A percentile compares a stretch with the other conserved stretches of the same genome.
These are phyloP conservation scores for Hymenoscyphus fructigenus DNA, from an alignment of 2,329 filamentous ascomycete genomes.

Conservation along the genomic window DNA sequence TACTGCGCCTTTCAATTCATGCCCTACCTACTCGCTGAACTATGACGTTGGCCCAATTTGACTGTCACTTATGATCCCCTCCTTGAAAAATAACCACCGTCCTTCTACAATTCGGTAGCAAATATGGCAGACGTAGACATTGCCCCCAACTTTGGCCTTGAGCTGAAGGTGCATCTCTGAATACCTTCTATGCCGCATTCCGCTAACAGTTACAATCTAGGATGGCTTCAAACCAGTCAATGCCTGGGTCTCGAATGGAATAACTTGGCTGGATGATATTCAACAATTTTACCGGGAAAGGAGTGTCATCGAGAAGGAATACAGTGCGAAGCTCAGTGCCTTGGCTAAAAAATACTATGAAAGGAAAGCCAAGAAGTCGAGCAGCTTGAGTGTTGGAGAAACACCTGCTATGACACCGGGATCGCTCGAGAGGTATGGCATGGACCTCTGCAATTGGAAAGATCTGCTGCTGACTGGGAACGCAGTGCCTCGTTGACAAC, in stretches of 20 bases:
- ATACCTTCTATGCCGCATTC: background rate
- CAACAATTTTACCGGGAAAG: conserved; percentile 97
- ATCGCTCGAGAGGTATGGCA: conserved; percentile 77
- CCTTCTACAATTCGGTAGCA: conserved; percentile 12
- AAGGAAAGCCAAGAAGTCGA: conserved; percentile 89
- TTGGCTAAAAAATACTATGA: conserved; percentile 97
- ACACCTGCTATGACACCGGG: conserved; percentile 90
- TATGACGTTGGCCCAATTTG: conserved; percentile 8
- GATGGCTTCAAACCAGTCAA: conserved; percentile 97
- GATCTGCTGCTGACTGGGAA: conserved; percentile 19
- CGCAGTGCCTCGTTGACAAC: conserved; percentile 87
- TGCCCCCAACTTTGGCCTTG: conserved; percentile 84
- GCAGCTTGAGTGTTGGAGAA: conserved; percentile 87
- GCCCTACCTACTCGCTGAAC: background rate
- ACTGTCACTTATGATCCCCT: conserved; percentile 25
- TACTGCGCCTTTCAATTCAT: conserved; percentile 8
- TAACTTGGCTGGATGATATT: conserved; percentile 93
- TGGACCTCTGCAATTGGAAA: background rate
- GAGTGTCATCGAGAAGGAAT: conserved; percentile 93
- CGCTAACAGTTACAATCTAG: conserved; percentile 46
- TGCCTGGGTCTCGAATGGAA: conserved; percentile 84
- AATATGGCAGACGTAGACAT: conserved; percentile 79
- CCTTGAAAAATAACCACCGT: conserved; percentile 6
- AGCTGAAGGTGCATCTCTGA: conserved; percentile 72
- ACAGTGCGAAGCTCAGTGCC: conserved; percentile 80